Conservation (phyloP, 148 eudicot genomes). For the Limonium bicolor region DNA sequence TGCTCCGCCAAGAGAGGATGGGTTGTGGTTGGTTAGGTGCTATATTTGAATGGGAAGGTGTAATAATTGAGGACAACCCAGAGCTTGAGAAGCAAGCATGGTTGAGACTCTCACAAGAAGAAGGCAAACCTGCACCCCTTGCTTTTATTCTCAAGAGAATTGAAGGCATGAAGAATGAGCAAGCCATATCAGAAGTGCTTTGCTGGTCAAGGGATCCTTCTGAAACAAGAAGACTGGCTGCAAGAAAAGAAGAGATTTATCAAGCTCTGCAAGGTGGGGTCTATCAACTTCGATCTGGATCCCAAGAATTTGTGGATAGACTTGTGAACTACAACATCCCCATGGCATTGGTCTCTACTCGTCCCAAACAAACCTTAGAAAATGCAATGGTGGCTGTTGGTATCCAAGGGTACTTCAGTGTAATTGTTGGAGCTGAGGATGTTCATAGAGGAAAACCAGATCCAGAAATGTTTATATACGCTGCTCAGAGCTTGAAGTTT, state of each 20-base stretch:
- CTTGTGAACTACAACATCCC: constrained; percentile 59
- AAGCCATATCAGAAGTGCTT: constrained; percentile 82
- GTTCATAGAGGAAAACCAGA: constrained; percentile 90
- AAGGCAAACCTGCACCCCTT: constrained; percentile 70
- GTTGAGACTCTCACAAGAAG: constrained; percentile 71
- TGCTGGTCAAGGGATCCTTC: constrained; percentile 88
- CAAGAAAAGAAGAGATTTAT: constrained; percentile 68
- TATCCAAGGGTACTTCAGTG: constrained; percentile 64
- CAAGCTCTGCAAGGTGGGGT: constrained; percentile 66
- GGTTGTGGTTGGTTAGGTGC: constrained; percentile 96
- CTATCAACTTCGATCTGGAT: constrained; percentile 67
- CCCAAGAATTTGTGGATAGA: constrained; percentile 53
- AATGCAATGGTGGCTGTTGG: constrained; percentile 57
- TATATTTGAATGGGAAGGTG: constrained; percentile 98
- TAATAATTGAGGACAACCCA: constrained; percentile 70
- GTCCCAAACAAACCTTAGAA: constrained; percentile 62
- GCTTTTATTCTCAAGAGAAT: constrained; percentile 44
- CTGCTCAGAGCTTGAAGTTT: constrained; percentile 57
- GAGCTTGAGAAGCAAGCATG: constrained; percentile 84
- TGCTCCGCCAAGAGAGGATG: constrained; percentile 79
- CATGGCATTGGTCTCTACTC: constrained; percentile 88
- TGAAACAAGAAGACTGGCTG: constrained; percentile 44
- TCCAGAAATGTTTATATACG: constrained; percentile 91
- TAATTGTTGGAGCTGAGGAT: constrained; percentile 80
- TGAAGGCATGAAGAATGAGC: constrained; percentile 96